These are phyloP conservation scores for Sphaerulina populicola DNA, from an alignment of 2,329 filamentous ascomycete species.

Conservation along the genomic window DNA sequence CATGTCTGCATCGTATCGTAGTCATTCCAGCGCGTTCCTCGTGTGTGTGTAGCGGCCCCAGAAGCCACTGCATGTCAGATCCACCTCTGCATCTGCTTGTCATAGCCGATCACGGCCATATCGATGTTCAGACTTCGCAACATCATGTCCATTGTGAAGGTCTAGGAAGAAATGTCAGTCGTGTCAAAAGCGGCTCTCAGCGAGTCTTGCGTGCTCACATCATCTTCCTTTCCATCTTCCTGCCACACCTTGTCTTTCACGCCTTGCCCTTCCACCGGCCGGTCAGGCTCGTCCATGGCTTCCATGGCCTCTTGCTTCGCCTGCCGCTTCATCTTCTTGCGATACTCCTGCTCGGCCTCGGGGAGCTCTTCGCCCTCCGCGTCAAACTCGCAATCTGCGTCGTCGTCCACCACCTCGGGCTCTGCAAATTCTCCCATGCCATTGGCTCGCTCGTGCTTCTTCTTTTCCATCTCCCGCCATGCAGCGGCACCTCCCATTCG, in stretches of 20 bases:
- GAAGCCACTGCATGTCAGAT: neutral
- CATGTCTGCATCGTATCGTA: neutral
- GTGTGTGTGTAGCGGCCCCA: neutral
- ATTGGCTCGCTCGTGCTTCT: constrained; percentile 27
- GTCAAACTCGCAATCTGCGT: constrained; percentile 34
- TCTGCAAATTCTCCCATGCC: constrained; percentile 29
- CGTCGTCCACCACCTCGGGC: constrained; percentile 29
- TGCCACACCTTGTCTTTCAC: constrained; percentile 33
- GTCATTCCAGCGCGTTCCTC: neutral
- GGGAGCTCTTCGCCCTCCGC: constrained; percentile 30
- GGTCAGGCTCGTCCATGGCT: constrained; percentile 27
- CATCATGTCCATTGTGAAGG: constrained; percentile 64
- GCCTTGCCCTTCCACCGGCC: constrained; percentile 34
- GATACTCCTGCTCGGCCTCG: constrained; percentile 38
- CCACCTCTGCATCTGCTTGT: constrained; percentile 52
- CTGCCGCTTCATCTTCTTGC: constrained; percentile 43
- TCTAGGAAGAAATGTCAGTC: constrained; percentile 34
- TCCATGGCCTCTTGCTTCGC: constrained; percentile 42
- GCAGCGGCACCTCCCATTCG: constrained; percentile 55
- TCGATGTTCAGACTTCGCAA: constrained; percentile 57
- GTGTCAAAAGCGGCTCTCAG: neutral
- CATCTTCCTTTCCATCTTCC: constrained; percentile 34
- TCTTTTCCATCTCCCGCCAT: constrained; percentile 37
- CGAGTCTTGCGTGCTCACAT: constrained; percentile 30
- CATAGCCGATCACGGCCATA: constrained; percentile 54